Conservation (phyloP, 768 basidiomycete genomes). For the Boletus rubroflammeus region DNA sequence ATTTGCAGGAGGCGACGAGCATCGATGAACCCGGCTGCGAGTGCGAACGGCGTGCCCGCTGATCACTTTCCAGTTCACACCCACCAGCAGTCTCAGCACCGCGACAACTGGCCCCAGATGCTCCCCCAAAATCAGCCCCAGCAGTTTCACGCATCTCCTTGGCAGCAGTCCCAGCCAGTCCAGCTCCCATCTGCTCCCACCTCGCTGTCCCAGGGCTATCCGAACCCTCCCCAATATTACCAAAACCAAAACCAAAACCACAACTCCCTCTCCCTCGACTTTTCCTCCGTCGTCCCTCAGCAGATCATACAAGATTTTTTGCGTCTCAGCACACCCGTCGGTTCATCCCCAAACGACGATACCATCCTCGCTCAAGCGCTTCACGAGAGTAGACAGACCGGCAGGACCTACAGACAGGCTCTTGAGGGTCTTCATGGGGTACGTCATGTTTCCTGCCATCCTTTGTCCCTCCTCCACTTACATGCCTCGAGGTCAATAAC, state of each 20-base stretch:
- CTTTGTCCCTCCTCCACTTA: conserved; percentile 3
- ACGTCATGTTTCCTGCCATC: conserved; percentile 23
- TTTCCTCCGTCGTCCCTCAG: conserved; percentile 40
- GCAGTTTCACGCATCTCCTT: conserved; percentile 26
- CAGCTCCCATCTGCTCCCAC: conserved; percentile 36
- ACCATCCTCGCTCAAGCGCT: conserved; percentile 51
- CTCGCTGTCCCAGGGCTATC: conserved; percentile 18
- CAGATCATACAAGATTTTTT: conserved; percentile 58
- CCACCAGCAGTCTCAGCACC: conserved; percentile 20
- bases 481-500: conserved; percentile 36
- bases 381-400: conserved; percentile 35
- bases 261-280: conserved; percentile 25
- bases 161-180: conserved; percentile 33
- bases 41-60: conserved; percentile 13
- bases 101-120: conserved; percentile 24
- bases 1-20: neutral
- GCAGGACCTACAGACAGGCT: conserved; percentile 57
- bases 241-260: conserved; percentile 11
- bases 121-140: conserved; percentile 27
- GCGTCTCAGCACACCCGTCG: conserved; percentile 51
- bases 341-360: conserved; percentile 51
- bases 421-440: conserved; percentile 68
- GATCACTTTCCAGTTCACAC: conserved; percentile 16
- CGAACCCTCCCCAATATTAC: conserved; percentile 18
- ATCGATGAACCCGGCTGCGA: conserved; percentile 20